Base-by-base conservation (phyloP, 352 stramenopile genomes). In the Sclerospora graminicola region DNA sequence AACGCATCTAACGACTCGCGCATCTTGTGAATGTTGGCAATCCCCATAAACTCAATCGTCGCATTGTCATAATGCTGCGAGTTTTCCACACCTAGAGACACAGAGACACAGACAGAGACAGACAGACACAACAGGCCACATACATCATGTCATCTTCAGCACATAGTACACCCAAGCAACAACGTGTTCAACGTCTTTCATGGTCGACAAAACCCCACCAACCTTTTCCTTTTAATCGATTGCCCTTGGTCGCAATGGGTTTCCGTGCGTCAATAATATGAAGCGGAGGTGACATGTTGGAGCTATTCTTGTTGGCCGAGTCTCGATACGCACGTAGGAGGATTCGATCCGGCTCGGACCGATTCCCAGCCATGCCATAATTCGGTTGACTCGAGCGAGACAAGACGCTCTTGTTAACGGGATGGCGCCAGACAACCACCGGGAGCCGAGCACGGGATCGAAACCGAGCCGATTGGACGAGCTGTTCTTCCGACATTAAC, bases 1-100 rank as follows among this genome's bases (percentile, higher is more conserved):
- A 97, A 47, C 9, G 66, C 60, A 51, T 96, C 82, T 47, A 98
- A 78, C 0, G 88, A 93, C 54, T 98, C 89, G 37, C 96, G 91
- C 70, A 99, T 97, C 43, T 95, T 95, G 76, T 99, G 95, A 53
- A 99, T 99, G 60, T 99, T 99, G 11, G 86, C 91, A 54, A 99
- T 98, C 16, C 95, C 94, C 78, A 97, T 95, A 66, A 98, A 99
- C 43, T 96, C 89, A 34, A 99, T 84, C 2, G 84, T 94, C 8
- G 85, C 82, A 37, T 95, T 94, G 38, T 94, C 76, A 61, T 99
- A 99, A 59, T 98, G 84, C 52, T 94, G 89, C 11, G 88, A 95
- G 63, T 98, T 97, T 59, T 98, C 95, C 28, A 97, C 94, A 37
- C 94, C 89, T 84, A 50, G n/a, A 44, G 0, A 36, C 15, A 60